These are phyloP conservation scores for Gaertneriomyces semiglobifer DNA, from an alignment of 192 early-diverging fungal species.

Conservation along the genomic window DNA sequence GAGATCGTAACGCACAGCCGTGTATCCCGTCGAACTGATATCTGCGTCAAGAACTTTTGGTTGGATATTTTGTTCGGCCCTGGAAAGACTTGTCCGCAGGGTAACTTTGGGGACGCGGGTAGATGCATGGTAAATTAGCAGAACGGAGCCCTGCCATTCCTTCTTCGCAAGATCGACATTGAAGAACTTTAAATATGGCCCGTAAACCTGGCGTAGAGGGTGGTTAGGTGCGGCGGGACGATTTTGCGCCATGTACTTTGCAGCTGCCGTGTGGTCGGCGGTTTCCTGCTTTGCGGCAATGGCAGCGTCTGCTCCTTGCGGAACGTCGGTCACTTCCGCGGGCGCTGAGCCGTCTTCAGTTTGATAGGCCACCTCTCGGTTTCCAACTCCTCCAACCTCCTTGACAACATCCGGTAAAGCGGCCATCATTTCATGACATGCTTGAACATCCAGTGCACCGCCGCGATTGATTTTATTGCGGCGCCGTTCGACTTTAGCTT, in stretches of 20 bases:
- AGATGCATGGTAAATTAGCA: conserved; percentile 6
- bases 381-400: conserved; percentile 8
- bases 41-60: conserved; percentile 10
- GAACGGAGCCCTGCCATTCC: conserved; percentile 6
- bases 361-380: conserved; percentile 3
- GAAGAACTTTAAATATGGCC: conserved; percentile 8
- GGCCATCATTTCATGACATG: conserved; percentile 14
- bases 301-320: neutral
- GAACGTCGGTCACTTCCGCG: neutral
- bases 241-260: neutral
- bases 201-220: conserved; percentile 9
- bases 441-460: conserved; percentile 9
- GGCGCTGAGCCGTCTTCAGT: neutral
- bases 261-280: neutral
- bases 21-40: conserved; percentile 3
- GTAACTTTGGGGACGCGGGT: neutral
- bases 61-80: neutral
- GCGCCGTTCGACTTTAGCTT: neutral
- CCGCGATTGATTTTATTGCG: conserved; percentile 8
- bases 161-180: conserved; percentile 8
- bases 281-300: neutral
- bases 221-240: neutral
- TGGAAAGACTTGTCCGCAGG: neutral
- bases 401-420: neutral
- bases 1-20: conserved; percentile 9